phyloP scores from a whole-genome alignment of 176 grass and related monocot genomes.

The Phoenix roebelenii region DNA sequence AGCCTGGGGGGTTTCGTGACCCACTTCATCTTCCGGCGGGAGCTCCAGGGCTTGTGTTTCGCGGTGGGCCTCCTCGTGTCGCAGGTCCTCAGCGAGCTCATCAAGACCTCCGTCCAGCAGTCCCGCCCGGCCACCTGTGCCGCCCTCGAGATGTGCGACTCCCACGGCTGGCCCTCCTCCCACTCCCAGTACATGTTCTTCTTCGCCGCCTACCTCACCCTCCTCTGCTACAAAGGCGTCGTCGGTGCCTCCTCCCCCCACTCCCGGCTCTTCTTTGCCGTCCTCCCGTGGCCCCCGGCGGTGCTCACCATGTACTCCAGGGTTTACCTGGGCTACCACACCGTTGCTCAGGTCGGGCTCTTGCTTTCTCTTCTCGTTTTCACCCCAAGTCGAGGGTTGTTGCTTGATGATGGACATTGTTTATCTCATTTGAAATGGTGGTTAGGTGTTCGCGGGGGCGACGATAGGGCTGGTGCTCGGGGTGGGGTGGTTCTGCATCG shows the following conservation, averaged over 20 bases:
- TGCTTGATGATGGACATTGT: no score
- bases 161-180: slow-evolving; percentile 88
- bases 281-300: slow-evolving; percentile 59
- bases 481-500: slow-evolving; percentile 86
- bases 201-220: slow-evolving; percentile 79
- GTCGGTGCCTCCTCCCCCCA: slow-evolving; percentile 2
- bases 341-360: slow-evolving; percentile 52
- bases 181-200: slow-evolving; percentile 97
- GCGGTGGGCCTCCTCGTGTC: slow-evolving; percentile 65
- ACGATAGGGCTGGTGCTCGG: slow-evolving; percentile 63
- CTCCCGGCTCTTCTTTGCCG: slow-evolving; percentile 27
- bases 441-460: slow-evolving; percentile 74
- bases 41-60: slow-evolving; percentile 80
- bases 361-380: no score
- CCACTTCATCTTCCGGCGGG: slow-evolving; percentile 95
- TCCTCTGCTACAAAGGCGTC: slow-evolving; percentile 35
- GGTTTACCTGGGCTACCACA: slow-evolving; percentile 95
- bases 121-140: slow-evolving; percentile 69
- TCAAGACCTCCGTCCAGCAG: slow-evolving; percentile 83
- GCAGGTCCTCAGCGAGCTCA: slow-evolving; percentile 71
- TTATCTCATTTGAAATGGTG: neutral
- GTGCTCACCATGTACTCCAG: slow-evolving; percentile 93
- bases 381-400: no score
- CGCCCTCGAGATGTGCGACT: slow-evolving; percentile 77
- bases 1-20: slow-evolving; percentile 84